Percentiles rank a stretch among this genome's conserved stretches.
These are phyloP conservation scores for Rhodomyrtus psidioides DNA, from an alignment of 441 rosid genomes.

Conservation along the genomic window DNA sequence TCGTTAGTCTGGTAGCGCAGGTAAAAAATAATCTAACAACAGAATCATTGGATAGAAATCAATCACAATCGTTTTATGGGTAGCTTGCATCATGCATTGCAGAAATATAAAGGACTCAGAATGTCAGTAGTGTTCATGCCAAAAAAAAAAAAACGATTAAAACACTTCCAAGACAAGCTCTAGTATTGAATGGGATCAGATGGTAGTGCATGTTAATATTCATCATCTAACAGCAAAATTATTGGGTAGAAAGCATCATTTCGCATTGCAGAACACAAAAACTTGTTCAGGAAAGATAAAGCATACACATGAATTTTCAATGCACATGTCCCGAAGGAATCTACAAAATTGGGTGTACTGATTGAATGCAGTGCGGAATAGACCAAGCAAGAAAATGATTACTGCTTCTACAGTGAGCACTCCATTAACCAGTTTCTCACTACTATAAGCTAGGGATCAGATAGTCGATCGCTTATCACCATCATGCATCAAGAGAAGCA, in stretches of 20 bases:
- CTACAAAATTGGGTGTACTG: too few relatives aligned
- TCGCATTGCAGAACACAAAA: conserved; percentile 17
- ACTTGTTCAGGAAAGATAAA: not conserved
- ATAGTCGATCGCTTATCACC: too few relatives aligned
- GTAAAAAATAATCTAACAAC: conserved; percentile 35
- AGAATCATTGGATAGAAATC: conserved; percentile 43
- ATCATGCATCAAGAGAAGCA: too few relatives aligned
- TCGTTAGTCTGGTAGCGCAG: conserved; percentile 79
- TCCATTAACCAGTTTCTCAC: too few relatives aligned
- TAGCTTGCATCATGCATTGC: not conserved
- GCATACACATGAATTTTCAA: too few relatives aligned
- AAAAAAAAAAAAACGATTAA: not conserved
- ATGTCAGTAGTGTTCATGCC: not conserved
- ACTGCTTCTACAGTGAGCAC: too few relatives aligned
- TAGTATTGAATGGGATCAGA: conserved; percentile 45
- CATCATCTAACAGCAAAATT: conserved; percentile 52
- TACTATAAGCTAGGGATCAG: too few relatives aligned
- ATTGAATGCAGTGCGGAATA: too few relatives aligned
- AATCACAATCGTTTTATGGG: conserved; percentile 8
- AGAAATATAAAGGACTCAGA: not conserved
- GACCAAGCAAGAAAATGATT: too few relatives aligned
- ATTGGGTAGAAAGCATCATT: conserved; percentile 53
- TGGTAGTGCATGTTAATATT: conserved; percentile 72
- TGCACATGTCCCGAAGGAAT: too few relatives aligned
- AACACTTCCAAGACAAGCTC: not conserved